These are phyloP conservation scores for Microcyclospora pomicola DNA, from an alignment of 2,329 filamentous ascomycete genomes.

Conservation along the genomic window DNA sequence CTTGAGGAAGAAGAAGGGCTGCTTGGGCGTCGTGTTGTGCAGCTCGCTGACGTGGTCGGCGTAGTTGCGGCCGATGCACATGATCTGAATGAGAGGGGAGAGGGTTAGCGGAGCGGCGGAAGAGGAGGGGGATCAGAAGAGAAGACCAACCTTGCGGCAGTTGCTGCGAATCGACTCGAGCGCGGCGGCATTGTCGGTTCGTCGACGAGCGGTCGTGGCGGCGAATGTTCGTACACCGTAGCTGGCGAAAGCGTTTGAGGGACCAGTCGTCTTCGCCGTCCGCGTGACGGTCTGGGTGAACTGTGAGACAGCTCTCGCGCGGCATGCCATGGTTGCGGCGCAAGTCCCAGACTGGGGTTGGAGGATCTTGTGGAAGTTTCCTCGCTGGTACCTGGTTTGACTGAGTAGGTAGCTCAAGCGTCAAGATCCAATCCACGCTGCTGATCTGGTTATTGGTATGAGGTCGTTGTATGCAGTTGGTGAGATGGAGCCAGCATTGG, in stretches of 20 bases:
- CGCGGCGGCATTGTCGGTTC: constrained; percentile 2
- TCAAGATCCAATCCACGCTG: too few species aligned
- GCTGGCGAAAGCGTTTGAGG: too few species aligned
- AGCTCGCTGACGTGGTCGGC: constrained; percentile 92
- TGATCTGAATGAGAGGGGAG: constrained; percentile 41
- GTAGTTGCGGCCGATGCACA: constrained; percentile 94
- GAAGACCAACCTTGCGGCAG: constrained; percentile 32
- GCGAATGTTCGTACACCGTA: not conserved
- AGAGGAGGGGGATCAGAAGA: not conserved
- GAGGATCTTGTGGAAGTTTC: too few species aligned
- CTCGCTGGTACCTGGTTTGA: too few species aligned
- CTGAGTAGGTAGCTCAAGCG: too few species aligned
- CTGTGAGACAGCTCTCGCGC: too few species aligned
- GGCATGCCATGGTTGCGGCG: too few species aligned
- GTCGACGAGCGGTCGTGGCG: not conserved
- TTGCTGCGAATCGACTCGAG: constrained; percentile 26
- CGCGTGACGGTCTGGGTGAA: too few species aligned
- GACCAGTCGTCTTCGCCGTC: too few species aligned
- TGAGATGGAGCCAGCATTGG: not conserved
- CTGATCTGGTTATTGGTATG: too few species aligned
- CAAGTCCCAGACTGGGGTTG: too few species aligned
- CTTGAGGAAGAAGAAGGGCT: constrained; percentile 99
- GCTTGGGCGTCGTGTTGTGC: constrained; percentile 73
- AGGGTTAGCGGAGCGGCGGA: not conserved
- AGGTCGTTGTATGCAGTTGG: too few species aligned